Base-by-base conservation (phyloP, 345 rosid genomes). In the Kernera saxatilis region DNA sequence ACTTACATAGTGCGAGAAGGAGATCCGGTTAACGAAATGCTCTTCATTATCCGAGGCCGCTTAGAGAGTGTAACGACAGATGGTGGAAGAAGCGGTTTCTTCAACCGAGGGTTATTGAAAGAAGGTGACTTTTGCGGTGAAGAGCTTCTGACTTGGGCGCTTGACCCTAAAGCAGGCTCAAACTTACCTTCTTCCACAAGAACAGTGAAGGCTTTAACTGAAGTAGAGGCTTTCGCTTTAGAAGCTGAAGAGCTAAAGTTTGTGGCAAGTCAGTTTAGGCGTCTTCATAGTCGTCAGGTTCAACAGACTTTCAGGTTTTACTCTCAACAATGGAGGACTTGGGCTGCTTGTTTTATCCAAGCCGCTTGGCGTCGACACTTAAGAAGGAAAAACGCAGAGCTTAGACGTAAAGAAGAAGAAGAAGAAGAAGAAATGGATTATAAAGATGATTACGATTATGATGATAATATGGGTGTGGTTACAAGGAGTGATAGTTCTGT, bases 321-420 rank as follows among this genome's bases (percentile, higher is more conserved):
- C 76, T 92, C 98, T 1, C 98, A 92, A 55, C 96, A 92, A 63
- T 92, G 98, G 98, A 84, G 94, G 73, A 92, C 98, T 11, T 92
- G 96, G 97, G 97, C 93, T 48, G 61, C 96, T 39, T 77, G 85
- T 79, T 86, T 92, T 44, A 89, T 89, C 56, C 94, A 92, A 73
- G 84, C 96, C 3, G 80, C 94, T 5, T 92, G 92, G 96, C 76
- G 96, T 6, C 77, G 90, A 40, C 80, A 84, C 57, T 39, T 74
- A 8, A 85, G 84, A 72, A 86, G 93, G 84, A 85, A 81, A 75
- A 76, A 54, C 5, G 81, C 84, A 0, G 96, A 86, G 66, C 83
- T 82, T 37, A 84, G 85, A 6, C 81, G 78, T 12, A 79, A 68
- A 18, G 92, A 88, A 27, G 88, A 79, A 39, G 88, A 85, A 19